Evolutionary conservation across 805 yeast species (phyloP).

Genomic region (Teunomyces kruisii): DNA sequence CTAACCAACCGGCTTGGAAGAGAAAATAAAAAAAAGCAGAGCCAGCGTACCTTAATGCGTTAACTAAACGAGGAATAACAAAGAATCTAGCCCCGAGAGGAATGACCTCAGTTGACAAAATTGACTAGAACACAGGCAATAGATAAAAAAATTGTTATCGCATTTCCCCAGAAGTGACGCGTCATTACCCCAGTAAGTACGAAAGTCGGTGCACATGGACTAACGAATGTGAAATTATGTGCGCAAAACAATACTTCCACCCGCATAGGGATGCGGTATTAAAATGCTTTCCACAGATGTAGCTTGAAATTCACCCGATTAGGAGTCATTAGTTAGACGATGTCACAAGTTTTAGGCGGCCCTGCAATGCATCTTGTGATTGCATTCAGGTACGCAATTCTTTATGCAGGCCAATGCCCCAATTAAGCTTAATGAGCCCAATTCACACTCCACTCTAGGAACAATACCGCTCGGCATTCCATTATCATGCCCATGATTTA

Average conservation of each 20-base stretch:
- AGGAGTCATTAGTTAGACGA: background rate
- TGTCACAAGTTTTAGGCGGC: background rate
- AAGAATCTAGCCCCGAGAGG: background rate
- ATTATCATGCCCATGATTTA: background rate
- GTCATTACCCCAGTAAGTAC: background rate
- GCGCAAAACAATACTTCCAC: background rate
- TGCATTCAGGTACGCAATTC: background rate
- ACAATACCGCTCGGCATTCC: too few species aligned
- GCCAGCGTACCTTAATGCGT: background rate
- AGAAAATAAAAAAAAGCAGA: slow-evolving; percentile 3
- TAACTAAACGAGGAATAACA: background rate
- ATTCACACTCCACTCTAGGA: background rate
- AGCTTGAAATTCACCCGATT: background rate
- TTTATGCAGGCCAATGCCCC: background rate
- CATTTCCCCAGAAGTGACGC: background rate
- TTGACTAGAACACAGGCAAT: background rate
- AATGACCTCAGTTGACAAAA: slow-evolving; percentile 1
- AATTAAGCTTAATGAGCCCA: background rate
- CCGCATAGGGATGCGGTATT: background rate
- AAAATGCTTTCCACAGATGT: background rate
- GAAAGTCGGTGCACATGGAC: background rate
- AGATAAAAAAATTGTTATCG: slow-evolving; percentile 1
- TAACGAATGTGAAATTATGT: background rate
- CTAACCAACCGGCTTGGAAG: background rate
- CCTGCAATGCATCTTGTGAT: background rate